These are phyloP conservation scores for Phalaenopsis equestris DNA, from an alignment of 106 monocot species.

Conservation along the genomic window DNA sequence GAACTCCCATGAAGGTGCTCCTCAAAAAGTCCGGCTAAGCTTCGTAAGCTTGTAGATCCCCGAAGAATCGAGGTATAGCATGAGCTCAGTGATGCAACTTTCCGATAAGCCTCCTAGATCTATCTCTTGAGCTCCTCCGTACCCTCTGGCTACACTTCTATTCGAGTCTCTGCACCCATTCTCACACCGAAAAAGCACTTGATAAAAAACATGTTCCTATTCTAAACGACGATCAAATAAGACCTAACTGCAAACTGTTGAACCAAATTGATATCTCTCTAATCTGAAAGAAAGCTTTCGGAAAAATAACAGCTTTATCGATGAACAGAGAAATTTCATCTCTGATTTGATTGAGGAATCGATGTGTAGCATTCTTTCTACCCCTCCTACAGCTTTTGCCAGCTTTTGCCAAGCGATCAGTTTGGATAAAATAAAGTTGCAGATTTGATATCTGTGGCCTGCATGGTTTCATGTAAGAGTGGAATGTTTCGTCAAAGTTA, in stretches of 20 bases:
- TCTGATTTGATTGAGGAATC: background rate
- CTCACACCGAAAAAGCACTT: background rate
- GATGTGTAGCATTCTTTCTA: background rate
- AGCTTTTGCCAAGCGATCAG: no score
- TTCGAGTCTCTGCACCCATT: constrained; percentile 46
- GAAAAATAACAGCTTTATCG: background rate
- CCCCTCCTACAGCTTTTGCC: background rate
- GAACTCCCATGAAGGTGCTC: constrained; percentile 47
- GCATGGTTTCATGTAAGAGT: no score
- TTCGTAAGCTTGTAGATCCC: constrained; percentile 64
- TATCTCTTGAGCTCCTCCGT: constrained; percentile 13
- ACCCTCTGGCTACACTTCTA: constrained; percentile 21
- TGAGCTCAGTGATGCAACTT: constrained; percentile 64
- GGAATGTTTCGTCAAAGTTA: no score
- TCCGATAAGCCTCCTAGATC: constrained; percentile 64
- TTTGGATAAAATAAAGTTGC: no score
- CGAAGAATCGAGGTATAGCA: constrained; percentile 52
- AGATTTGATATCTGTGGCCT: no score
- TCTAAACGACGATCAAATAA: background rate
- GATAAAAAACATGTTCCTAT: background rate
- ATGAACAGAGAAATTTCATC: background rate
- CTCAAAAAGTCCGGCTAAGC: constrained; percentile 49
- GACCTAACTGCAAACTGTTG: background rate
- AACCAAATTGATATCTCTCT: background rate
- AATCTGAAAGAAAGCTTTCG: background rate